Base-by-base conservation (phyloP, 768 basidiomycete genomes). In the Kwoniella europaea region DNA sequence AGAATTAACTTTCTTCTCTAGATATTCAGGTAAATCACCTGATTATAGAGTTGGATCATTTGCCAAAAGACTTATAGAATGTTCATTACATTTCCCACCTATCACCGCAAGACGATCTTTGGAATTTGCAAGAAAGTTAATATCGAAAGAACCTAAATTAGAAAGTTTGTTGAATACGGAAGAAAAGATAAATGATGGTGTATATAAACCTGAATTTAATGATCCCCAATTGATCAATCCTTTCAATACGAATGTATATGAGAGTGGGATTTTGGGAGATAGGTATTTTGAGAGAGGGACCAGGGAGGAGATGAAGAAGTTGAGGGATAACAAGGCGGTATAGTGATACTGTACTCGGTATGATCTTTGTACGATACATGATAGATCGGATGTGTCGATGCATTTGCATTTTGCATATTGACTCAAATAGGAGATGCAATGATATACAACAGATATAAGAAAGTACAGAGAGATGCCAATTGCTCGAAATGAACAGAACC, bases 41-140 rank as follows among this genome's bases (percentile, higher is more conserved):
- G 90, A 71, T 88, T 83, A 90, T 88, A 90, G 93, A 76, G 88
- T 90, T 54, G 92, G 94, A 55, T 93, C 96, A 2, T 98, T 98
- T 84, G 88, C 91, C 65, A 98, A 98, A 85, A 91, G 96, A n/a
- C 87, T 98, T 58, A 86, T 96, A 35, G 87, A 88, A 59, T 90
- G 90, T 43, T 88, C 91, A 4, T 86, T 98, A 52, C 90, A 91
- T 79, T 94, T 95, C 90, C 88, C 94, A 0, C 86, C 92, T 3
- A 76, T 84, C 1, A 86, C 88, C 12, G 89, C 90, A 20, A 84
- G 90, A 56, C 89, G 90, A 41, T 86, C 90, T 20, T 82, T 98
- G 50, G 89, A 89, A 43, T 92, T 97, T 74, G 89, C 95, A 7
- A 85, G 85, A 46, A 86, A 85, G 54, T 85, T 98, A 74, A 84